Evolutionary conservation across 306 rosid genomes (phyloP).

Genomic region (Cucurbita ficifolia): DNA sequence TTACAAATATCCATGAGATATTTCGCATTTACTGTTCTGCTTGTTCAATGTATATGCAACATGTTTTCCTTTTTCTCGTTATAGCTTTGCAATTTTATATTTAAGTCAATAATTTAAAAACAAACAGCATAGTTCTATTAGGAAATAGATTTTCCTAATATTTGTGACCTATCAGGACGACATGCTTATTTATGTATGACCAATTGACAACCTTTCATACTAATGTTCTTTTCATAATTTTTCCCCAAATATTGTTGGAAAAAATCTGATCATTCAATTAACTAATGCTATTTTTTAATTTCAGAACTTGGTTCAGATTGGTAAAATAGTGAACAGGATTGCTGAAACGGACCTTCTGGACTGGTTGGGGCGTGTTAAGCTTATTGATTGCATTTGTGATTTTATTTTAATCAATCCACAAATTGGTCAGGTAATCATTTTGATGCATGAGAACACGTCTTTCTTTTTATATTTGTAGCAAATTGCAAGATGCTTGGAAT

Average conservation of each 20-base stretch:
- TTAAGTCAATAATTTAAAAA: background rate
- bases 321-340: conserved; percentile 44
- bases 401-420: conserved; percentile 60
- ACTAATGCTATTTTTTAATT: conserved; percentile 2
- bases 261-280: conserved; percentile 2
- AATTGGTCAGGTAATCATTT: conserved; percentile 64
- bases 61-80: background rate
- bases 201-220: background rate
- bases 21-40: background rate
- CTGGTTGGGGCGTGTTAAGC: conserved; percentile 76
- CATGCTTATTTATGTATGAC: background rate
- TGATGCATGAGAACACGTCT: background rate
- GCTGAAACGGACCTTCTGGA: conserved; percentile 55
- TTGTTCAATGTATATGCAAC: background rate
- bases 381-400: conserved; percentile 64
- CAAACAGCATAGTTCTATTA: background rate
- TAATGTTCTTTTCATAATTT: background rate
- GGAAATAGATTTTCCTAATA: background rate
- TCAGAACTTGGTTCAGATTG: conserved; percentile 49
- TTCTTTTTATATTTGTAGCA: background rate
- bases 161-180: background rate
- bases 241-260: background rate
- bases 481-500: background rate
- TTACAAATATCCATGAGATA: background rate
- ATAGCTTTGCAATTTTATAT: background rate